phyloP scores from a whole-genome alignment of 352 stramenopile genomes.

The Globisporangium heterothallicum region DNA sequence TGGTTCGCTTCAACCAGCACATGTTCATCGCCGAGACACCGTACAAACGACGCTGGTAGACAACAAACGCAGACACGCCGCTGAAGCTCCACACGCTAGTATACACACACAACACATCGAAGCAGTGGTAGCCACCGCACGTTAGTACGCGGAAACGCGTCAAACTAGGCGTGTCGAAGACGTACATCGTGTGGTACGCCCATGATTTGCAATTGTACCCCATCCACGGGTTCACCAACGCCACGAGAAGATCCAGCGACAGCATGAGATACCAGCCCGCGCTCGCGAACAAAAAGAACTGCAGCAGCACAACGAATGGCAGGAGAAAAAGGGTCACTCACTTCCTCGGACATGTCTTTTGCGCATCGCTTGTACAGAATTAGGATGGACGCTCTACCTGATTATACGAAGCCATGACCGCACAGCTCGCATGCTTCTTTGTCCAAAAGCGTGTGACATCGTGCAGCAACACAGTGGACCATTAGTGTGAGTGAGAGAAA shows the following conservation, averaged over 20 bases:
- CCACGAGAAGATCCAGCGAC: constrained; percentile 74
- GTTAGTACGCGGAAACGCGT: neutral
- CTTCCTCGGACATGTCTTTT: no score
- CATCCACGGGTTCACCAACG: constrained; percentile 86
- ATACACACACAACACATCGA: no score
- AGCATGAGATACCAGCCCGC: constrained; percentile 84
- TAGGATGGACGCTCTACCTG: constrained; percentile 26
- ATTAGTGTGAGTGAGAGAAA: neutral
- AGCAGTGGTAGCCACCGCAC: no score
- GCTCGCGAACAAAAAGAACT: constrained; percentile 74
- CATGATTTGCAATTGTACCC: constrained; percentile 83
- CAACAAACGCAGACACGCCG: constrained; percentile 43
- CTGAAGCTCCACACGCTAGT: constrained; percentile 73
- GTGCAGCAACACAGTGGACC: no score
- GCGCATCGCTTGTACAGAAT: no score
- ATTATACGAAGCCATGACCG: constrained; percentile 53
- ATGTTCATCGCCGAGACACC: constrained; percentile 69
- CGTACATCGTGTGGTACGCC: constrained; percentile 79
- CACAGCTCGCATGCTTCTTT: constrained; percentile 31
- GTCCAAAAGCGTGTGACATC: neutral
- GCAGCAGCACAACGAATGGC: neutral
- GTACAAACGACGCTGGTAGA: constrained; percentile 59
- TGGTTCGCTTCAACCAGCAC: constrained; percentile 69
- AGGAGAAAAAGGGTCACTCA: no score
- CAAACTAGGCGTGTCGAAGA: neutral